Base-by-base conservation (phyloP, 2,329 filamentous ascomycete genomes). In the Cladobotryum mycophilum region DNA sequence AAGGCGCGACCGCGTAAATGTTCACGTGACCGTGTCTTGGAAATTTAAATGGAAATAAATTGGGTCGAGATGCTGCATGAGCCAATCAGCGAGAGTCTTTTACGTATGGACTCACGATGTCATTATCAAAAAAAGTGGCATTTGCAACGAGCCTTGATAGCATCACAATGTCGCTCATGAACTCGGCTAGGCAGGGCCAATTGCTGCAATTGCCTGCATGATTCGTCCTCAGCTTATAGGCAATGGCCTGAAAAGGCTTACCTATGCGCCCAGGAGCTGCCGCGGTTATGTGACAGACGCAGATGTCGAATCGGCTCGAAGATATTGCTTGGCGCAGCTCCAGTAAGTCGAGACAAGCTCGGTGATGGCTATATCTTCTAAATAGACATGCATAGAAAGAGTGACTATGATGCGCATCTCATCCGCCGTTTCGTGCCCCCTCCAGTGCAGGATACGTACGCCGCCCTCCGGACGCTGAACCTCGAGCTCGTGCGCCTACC, bases 391-490 rank as follows among this genome's bases (percentile, higher is more conserved):
- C 13, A 5, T 5, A 95, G 90, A 67, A 86, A 85, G 67, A 89
- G 89, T 69, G 93, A 99, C 69, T 86, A 90, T 49, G 88, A 95
- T 56, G 90, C 93, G 14, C 89, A 89, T 65, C 80, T 93, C 35
- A 82, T 96, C 53, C 85, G 88, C 56, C 85, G 88, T 54, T 96
- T 96, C 70, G 80, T 96, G 54, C 90, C 89, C 1, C 75, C 74
- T 3, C 77, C 84, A 30, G 79, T 86, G 12, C 84, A 84, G 61
- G 85, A 95, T 68, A 86, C 89, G 58, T 96, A 97, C 70, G 81
- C 95, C 59, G 89, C 91, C 53, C 82, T 99, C 52, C 88, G 92
- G 56, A 87, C 91, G 46, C 84, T 99, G 68, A 99, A 99, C 65
- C 80, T 97, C 61, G 92, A 96, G 67, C 81, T 96, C 53, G 88